Conservation (phyloP, 495 filamentous ascomycete species). For the Cudoniella acicularis region DNA sequence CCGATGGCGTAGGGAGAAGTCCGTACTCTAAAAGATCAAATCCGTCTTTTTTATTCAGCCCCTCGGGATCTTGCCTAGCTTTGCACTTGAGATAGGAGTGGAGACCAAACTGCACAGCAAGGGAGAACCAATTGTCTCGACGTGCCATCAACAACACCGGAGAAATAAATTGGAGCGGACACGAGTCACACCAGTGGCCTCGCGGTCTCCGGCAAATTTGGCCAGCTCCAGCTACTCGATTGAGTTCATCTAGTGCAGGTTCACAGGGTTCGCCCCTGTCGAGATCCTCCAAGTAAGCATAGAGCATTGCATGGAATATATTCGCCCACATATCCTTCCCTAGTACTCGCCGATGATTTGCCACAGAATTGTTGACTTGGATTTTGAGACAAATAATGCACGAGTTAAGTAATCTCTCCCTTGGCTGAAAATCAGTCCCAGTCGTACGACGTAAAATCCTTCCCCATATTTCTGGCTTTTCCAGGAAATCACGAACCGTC, state of each 20-base stretch:
- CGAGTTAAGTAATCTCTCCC: not conserved
- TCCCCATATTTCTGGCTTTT: not conserved
- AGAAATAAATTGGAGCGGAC: not conserved
- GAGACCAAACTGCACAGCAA: not conserved
- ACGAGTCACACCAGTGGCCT: not conserved
- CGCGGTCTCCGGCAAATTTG: not conserved
- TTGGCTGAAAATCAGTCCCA: not conserved
- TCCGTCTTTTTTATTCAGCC: not conserved
- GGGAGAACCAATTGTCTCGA: not conserved
- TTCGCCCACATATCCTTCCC: not conserved
- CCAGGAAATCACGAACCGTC: constrained; percentile 4
- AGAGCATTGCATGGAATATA: not conserved
- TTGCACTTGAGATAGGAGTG: not conserved
- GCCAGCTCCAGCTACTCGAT: not conserved
- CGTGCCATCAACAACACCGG: not conserved
- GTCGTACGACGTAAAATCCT: not conserved
- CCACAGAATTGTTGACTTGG: not conserved
- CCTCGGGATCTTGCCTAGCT: not conserved
- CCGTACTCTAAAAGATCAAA: not conserved
- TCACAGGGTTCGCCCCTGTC: not conserved
- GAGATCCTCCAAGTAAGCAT: not conserved
- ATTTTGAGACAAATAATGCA: not conserved
- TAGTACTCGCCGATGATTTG: not conserved
- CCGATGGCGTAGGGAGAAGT: not conserved
- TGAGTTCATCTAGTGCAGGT: not conserved